phyloP scores from a whole-genome alignment of 495 filamentous ascomycete genomes.

The Trichoderma asperelloides region DNA sequence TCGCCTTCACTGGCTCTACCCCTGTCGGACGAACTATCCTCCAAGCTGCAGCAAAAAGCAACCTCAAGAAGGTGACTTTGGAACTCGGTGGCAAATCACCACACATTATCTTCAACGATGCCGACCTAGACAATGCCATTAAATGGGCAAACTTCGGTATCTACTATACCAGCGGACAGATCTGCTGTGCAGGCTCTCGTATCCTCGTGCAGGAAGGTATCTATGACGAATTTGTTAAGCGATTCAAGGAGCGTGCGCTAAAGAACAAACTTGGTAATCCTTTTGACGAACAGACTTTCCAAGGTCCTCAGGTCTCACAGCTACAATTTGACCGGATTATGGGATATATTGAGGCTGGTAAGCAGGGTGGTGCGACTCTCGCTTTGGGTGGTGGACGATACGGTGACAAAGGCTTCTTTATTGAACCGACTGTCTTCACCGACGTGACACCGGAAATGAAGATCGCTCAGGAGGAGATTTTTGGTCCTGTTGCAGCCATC shows the following conservation, averaged over 20 bases:
- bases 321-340: constrained; percentile 97
- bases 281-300: constrained; percentile 82
- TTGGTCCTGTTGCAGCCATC: constrained; percentile 81
- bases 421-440: constrained; percentile 88
- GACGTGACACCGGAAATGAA: constrained; percentile 81
- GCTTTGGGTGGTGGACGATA: constrained; percentile 80
- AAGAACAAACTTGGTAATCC: constrained; percentile 64
- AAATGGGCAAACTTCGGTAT: constrained; percentile 53
- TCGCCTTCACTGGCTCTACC: constrained; percentile 74
- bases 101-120: constrained; percentile 63
- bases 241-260: constrained; percentile 34
- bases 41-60: constrained; percentile 58
- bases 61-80: constrained; percentile 73
- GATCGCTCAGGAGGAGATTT: constrained; percentile 93
- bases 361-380: constrained; percentile 77
- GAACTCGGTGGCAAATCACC: constrained; percentile 76
- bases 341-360: constrained; percentile 89
- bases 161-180: constrained; percentile 44
- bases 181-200: constrained; percentile 42
- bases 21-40: constrained; percentile 63
- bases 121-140: constrained; percentile 61
- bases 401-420: constrained; percentile 85
- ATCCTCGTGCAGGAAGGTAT: constrained; percentile 48
- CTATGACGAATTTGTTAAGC: constrained; percentile 49
- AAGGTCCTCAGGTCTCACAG: constrained; percentile 92